Evolutionary conservation across 2,329 filamentous ascomycete species (phyloP), one percentile per base, ranked within the genome.

Genomic region (Oidium heveae): DNA sequence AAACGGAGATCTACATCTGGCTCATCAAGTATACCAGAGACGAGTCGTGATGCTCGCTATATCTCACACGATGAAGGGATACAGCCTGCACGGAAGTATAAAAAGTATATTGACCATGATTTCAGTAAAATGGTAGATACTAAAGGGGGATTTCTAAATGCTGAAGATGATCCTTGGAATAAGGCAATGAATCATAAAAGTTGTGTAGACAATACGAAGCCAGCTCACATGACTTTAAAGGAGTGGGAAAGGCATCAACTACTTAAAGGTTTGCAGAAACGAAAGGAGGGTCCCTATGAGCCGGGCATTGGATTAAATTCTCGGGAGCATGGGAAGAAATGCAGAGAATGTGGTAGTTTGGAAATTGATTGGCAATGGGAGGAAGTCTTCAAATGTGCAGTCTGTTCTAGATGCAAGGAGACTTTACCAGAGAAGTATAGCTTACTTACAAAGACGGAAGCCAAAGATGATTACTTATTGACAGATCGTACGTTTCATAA

Each of bases 51-150:
- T 72, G 84, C 78, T 5, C 74, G 78, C 52, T 69, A 56, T n/a
- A 47, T 50, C 1, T 56, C 54, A 10, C 53, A 54, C 22, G 59
- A 61, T 33, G 59, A 61, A 9, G 57, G 56, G 1, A 61, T 61
- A 52, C 80, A 79, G 55, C 82, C 89, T 0, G 85, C 86, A 41
- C 77, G 80, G 63, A 95, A 93, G 64, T 95, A 96, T 61, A 79
- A 84, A 57, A 89, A 91, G 66, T 96, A 84, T 65, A 88, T 98
- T 63, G 91, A 98, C 65, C 96, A 95, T 69, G 91, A 98, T 67
- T 91, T 98, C 69, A 89, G 84, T 65, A 84, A 89, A 69, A 96
- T 98, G 87, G 93, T 83, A 7, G 91, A 98, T 66, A 96, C 89
- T 0, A 95, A 95, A 65, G 91, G 91, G 58, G 91, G 91, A 0